phyloP scores from a whole-genome alignment of 129 eudicot genomes.

The Pseudognaphalium luteoalbum region DNA sequence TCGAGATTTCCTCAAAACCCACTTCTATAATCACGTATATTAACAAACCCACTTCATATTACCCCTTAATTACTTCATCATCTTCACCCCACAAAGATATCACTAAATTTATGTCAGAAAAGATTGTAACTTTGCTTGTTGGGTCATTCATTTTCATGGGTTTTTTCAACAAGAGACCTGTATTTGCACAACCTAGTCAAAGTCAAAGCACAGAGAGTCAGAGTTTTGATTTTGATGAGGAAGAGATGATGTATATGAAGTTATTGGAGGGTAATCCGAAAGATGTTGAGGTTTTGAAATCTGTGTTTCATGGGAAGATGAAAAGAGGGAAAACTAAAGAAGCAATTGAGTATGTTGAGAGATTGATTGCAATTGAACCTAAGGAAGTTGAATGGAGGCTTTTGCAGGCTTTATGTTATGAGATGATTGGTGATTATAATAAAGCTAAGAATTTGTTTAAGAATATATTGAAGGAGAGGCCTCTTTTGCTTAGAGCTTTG shows the following conservation, averaged over 20 bases:
- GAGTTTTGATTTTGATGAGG: slow-evolving; percentile 42
- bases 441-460: slow-evolving; percentile 68
- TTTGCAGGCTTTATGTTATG: slow-evolving; percentile 89
- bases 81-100: slow-evolving; percentile 38
- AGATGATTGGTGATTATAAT: slow-evolving; percentile 69
- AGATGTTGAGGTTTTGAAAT: slow-evolving; percentile 64
- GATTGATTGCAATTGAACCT: slow-evolving; percentile 61
- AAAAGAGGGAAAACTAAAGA: slow-evolving; percentile 69
- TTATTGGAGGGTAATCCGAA: slow-evolving; percentile 55
- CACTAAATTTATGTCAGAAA: slow-evolving; percentile 41
- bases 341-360: slow-evolving; percentile 77
- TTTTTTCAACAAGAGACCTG: slow-evolving; percentile 41
- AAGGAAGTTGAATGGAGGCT: slow-evolving; percentile 92
- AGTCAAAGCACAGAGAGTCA: slow-evolving; percentile 38
- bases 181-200: slow-evolving; percentile 42
- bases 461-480: slow-evolving; percentile 59
- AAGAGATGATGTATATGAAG: slow-evolving; percentile 62
- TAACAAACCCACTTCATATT: slow-evolving; percentile 37
- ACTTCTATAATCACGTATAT: slow-evolving; percentile 4
- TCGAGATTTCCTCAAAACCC: slow-evolving; percentile 28
- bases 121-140: slow-evolving; percentile 46
- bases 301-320: slow-evolving; percentile 67
- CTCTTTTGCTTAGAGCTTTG: slow-evolving; percentile 90
- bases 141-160: slow-evolving; percentile 83
- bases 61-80: slow-evolving; percentile 22